Evolutionary conservation across 176 grass and related monocot genomes (phyloP).

Genomic region (Eremochloa ophiuroides): DNA sequence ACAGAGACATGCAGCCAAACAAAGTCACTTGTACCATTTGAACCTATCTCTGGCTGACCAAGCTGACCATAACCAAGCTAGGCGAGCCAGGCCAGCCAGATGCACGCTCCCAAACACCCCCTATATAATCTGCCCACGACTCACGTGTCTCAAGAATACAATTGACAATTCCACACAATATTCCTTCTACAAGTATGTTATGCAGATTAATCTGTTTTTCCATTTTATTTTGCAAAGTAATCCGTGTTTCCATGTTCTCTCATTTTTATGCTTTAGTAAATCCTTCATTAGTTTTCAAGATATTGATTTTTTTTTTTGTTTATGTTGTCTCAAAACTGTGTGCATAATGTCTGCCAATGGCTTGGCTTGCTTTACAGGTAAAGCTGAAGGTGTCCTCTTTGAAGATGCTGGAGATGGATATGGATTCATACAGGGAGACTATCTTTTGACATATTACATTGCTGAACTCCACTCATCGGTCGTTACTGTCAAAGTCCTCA

Average conservation of each 20-base stretch:
- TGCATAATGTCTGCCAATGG: not conserved
- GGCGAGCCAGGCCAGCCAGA: too few relatives aligned
- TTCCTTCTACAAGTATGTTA: not conserved
- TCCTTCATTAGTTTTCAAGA: too few relatives aligned
- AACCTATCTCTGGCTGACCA: too few relatives aligned
- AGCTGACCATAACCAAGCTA: too few relatives aligned
- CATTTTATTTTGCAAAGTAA: too few relatives aligned
- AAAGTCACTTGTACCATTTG: too few relatives aligned
- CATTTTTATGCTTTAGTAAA: too few relatives aligned
- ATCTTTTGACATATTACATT: slow-evolving; percentile 74
- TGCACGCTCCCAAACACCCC: too few relatives aligned
- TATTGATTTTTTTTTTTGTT: too few relatives aligned
- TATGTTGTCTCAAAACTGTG: not conserved
- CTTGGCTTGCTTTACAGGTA: slow-evolving; percentile 40
- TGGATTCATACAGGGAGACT: slow-evolving; percentile 54
- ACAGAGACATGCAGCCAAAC: too few relatives aligned
- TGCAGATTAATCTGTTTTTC: too few relatives aligned
- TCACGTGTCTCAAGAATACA: not conserved
- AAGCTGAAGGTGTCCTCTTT: slow-evolving; percentile 72
- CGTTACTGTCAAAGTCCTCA: slow-evolving; percentile 54
- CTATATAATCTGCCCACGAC: not conserved
- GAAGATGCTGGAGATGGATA: slow-evolving; percentile 92
- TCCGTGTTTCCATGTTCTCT: too few relatives aligned
- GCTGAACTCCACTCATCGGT: slow-evolving; percentile 58
- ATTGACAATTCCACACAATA: not conserved